Conservation (phyloP, 2,329 filamentous ascomycete species). For the Cercospora brassicicola region DNA sequence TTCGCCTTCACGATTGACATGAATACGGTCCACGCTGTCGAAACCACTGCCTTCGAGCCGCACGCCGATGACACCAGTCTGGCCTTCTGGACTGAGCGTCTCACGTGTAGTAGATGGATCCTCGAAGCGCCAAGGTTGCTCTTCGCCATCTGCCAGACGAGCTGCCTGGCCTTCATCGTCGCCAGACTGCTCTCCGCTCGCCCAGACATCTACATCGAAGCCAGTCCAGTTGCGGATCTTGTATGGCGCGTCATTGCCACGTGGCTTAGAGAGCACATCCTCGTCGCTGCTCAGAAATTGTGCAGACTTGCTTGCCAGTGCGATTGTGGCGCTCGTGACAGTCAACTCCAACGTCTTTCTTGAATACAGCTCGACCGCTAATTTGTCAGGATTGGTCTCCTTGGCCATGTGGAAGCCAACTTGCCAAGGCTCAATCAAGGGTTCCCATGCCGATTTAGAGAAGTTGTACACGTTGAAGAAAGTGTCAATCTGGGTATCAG, state of each 20-base stretch:
- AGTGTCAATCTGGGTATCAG: slow-evolving; percentile 85
- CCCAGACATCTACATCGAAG: slow-evolving; percentile 82
- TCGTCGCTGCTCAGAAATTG: slow-evolving; percentile 85
- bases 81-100: slow-evolving; percentile 80
- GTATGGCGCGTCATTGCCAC: slow-evolving; percentile 88
- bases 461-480: slow-evolving; percentile 99
- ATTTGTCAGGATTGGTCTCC: slow-evolving; percentile 69
- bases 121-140: slow-evolving; percentile 94
- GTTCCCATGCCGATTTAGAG: slow-evolving; percentile 97
- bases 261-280: slow-evolving; percentile 88
- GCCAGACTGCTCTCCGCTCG: slow-evolving; percentile 60
- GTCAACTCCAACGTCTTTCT: slow-evolving; percentile 90
- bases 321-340: slow-evolving; percentile 88
- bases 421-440: slow-evolving; percentile 92
- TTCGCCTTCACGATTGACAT: slow-evolving; percentile 92
- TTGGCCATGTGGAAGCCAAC: slow-evolving; percentile 86
- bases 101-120: slow-evolving; percentile 96
- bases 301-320: slow-evolving; percentile 86
- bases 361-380: slow-evolving; percentile 83
- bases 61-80: slow-evolving; percentile 75
- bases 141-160: slow-evolving; percentile 82
- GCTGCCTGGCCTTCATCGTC: slow-evolving; percentile 70
- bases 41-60: slow-evolving; percentile 92
- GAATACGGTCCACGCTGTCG: slow-evolving; percentile 82
- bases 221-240: slow-evolving; percentile 93